These are phyloP conservation scores for Metschnikowia drakensbergensis DNA, from an alignment of 805 yeast genomes.

Conservation along the genomic window DNA sequence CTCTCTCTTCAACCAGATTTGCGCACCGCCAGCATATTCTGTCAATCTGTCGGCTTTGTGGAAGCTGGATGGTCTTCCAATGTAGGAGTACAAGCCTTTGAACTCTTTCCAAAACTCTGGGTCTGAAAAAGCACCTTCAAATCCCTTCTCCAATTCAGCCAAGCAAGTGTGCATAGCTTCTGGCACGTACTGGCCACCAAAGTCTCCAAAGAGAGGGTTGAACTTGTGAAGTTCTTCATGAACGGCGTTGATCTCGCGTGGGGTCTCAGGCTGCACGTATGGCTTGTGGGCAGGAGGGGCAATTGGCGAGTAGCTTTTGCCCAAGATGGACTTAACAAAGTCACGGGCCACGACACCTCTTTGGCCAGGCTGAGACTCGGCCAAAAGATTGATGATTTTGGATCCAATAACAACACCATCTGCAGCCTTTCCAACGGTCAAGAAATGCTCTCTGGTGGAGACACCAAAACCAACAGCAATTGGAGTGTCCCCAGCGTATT, in stretches of 20 bases:
- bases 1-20: conserved; percentile 97
- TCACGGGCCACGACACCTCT: conserved; percentile 61
- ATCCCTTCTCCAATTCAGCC: conserved; percentile 82
- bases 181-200: conserved; percentile 99
- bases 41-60: conserved; percentile 89
- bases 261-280: conserved; percentile 12
- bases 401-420: conserved; percentile 98
- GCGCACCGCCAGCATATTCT: conserved; percentile 84
- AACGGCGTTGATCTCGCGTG: conserved; percentile 33
- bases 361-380: conserved; percentile 56
- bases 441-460: conserved; percentile 85
- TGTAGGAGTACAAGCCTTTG: conserved; percentile 77
- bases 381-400: conserved; percentile 67
- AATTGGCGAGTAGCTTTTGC: conserved; percentile 41
- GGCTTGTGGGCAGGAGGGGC: conserved; percentile 27
- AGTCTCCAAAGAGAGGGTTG: conserved; percentile 83
- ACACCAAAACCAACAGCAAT: conserved; percentile 98
- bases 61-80: conserved; percentile 93
- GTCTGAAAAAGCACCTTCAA: conserved; percentile 84
- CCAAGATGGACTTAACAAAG: conserved; percentile 67
- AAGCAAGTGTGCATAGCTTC: conserved; percentile 92
- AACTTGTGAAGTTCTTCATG: conserved; percentile 60
- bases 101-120: conserved; percentile 93
- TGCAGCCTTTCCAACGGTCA: conserved; percentile 70
- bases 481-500: conserved; percentile 59